Conservation (phyloP, 73 alveolate species). For the Paramecium sonneborni region DNA sequence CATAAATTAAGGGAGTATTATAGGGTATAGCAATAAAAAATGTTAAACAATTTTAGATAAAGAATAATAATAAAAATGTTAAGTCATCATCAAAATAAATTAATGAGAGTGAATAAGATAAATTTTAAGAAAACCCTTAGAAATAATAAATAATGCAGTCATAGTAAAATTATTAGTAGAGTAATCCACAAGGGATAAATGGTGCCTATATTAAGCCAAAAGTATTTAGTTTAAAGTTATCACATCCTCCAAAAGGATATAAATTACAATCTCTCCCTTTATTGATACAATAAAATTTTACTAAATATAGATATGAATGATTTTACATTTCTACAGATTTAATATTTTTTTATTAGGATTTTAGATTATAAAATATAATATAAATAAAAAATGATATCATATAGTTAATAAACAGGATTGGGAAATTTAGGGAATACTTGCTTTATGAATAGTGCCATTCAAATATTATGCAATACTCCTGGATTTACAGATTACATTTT, state of each 20-base stretch:
- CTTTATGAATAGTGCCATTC: slow-evolving; percentile 96
- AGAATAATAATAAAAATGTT: not conserved
- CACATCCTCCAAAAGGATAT: slow-evolving; percentile 33
- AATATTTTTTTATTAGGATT: not conserved
- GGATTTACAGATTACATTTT: slow-evolving; percentile 88
- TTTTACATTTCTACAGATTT: not conserved
- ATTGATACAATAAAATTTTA: slow-evolving; percentile 24
- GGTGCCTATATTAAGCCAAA: slow-evolving; percentile 36
- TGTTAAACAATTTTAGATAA: not conserved
- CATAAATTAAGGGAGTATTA: not conserved
- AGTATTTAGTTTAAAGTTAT: slow-evolving; percentile 37
- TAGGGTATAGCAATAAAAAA: not conserved
- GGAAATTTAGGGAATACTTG: slow-evolving; percentile 98
- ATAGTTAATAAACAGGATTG: slow-evolving; percentile 75
- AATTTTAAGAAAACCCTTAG: not conserved
- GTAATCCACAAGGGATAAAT: not conserved
- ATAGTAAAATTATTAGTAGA: not conserved
- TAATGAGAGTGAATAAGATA: not conserved
- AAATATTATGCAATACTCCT: slow-evolving; percentile 87
- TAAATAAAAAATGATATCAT: not conserved
- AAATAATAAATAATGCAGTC: not conserved
- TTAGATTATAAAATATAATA: not conserved
- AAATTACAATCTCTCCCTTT: slow-evolving; percentile 17
- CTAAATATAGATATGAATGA: slow-evolving; percentile 52
- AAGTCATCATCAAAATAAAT: not conserved